These are phyloP conservation scores for Heterobasidion parviporum DNA, from an alignment of 1,284 basidiomycete species.

Conservation along the genomic window DNA sequence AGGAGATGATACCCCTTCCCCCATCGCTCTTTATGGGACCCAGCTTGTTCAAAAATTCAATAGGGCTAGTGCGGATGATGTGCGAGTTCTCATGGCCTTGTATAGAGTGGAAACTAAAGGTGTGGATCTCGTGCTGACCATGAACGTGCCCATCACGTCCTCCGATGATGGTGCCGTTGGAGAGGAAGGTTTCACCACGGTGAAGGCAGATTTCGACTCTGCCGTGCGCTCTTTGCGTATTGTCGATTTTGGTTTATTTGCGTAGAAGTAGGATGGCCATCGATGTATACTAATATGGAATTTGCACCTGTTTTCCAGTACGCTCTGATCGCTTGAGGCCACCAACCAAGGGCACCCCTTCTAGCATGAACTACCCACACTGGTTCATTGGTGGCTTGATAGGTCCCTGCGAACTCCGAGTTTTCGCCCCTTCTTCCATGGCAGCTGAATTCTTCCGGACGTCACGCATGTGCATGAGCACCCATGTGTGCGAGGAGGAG, in stretches of 20 bases:
- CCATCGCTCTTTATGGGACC: slow-evolving; percentile 56
- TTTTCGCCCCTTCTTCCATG: too few relatives aligned
- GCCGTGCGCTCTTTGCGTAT: slow-evolving; percentile 61
- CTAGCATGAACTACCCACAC: too few relatives aligned
- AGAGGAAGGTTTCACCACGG: slow-evolving; percentile 26
- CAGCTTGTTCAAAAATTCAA: slow-evolving; percentile 80
- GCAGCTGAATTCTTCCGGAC: too few relatives aligned
- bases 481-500: too few relatives aligned
- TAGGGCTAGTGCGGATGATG: slow-evolving; percentile 46
- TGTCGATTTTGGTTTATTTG: slow-evolving; percentile 29
- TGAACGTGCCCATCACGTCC: slow-evolving; percentile 61
- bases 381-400: background rate
- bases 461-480: too few relatives aligned
- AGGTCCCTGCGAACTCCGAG: background rate
- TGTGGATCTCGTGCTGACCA: slow-evolving; percentile 75
- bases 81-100: slow-evolving; percentile 72
- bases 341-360: too few relatives aligned
- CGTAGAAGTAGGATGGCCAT: too few relatives aligned
- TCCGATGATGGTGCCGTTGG: slow-evolving; percentile 35
- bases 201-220: slow-evolving; percentile 45
- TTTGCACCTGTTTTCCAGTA: too few relatives aligned
- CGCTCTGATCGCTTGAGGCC: too few relatives aligned
- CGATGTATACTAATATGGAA: too few relatives aligned
- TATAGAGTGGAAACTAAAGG: slow-evolving; percentile 66
- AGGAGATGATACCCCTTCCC: slow-evolving; percentile 45